Conservation (phyloP, 2,329 filamentous ascomycete species). For the Dothideomycetidae sp. region DNA sequence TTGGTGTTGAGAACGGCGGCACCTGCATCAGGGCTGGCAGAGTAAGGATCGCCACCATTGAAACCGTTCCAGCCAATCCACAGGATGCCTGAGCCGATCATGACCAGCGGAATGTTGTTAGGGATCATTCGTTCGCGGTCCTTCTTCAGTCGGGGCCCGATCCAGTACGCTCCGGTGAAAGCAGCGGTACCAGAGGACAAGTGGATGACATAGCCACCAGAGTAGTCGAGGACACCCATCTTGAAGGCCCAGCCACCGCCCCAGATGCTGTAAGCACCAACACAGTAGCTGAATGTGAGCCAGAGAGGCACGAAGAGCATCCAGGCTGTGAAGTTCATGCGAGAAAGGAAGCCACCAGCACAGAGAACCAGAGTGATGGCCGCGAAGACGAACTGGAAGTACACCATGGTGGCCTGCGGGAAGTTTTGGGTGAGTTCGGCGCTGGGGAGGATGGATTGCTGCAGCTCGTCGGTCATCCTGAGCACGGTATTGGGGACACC, state of each 20-base stretch:
- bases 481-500: constrained; percentile 34
- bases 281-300: constrained; percentile 34
- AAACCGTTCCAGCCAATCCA: constrained; percentile 42
- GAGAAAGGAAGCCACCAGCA: constrained; percentile 33
- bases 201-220: constrained; percentile 40
- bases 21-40: constrained; percentile 35
- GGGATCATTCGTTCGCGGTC: constrained; percentile 34
- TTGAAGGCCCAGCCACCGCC: constrained; percentile 34
- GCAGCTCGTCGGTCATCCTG: constrained; percentile 31
- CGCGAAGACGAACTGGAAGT: constrained; percentile 41
- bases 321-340: constrained; percentile 40
- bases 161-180: constrained; percentile 34
- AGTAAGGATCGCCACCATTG: constrained; percentile 40
- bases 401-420: constrained; percentile 36
- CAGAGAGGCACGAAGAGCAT: constrained; percentile 39
- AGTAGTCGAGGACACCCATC: constrained; percentile 37
- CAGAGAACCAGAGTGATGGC: constrained; percentile 37
- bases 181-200: constrained; percentile 39
- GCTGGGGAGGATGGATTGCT: constrained; percentile 30
- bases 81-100: constrained; percentile 36
- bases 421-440: constrained; percentile 30
- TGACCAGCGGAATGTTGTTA: constrained; percentile 33
- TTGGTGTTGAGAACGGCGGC: constrained; percentile 40
- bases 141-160: constrained; percentile 31
- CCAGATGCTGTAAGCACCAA: constrained; percentile 34